phyloP scores from a whole-genome alignment of 805 yeast genomes.

The Candida dajiaensis region DNA sequence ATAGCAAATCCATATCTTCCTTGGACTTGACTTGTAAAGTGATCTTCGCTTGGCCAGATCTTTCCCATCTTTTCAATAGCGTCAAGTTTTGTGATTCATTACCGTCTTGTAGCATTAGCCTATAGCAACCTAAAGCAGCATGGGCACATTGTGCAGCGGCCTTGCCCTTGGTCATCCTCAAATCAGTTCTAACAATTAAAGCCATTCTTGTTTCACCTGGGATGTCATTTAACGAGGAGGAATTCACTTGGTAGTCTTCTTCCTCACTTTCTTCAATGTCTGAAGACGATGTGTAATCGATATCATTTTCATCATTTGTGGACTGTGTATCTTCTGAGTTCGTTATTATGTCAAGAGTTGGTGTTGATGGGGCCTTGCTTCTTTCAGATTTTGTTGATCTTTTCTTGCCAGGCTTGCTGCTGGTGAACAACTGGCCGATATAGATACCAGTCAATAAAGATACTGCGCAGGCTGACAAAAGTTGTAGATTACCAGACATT shows the following conservation, averaged over 20 bases:
- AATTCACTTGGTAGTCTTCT: slow-evolving; percentile 53
- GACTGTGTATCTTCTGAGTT: slow-evolving; percentile 8
- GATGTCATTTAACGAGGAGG: slow-evolving; percentile 52
- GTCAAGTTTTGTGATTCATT: slow-evolving; percentile 53
- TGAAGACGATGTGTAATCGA: slow-evolving; percentile 28
- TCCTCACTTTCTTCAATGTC: slow-evolving; percentile 43
- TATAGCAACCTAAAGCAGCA: slow-evolving; percentile 91
- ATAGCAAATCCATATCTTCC: slow-evolving; percentile 67
- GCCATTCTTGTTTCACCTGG: slow-evolving; percentile 87
- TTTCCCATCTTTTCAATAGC: slow-evolving; percentile 70
- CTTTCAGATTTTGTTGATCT: slow-evolving; percentile 1
- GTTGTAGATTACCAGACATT: slow-evolving; percentile 22
- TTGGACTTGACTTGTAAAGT: slow-evolving; percentile 67
- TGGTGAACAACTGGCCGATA: slow-evolving; percentile 20
- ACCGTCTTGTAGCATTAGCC: slow-evolving; percentile 49
- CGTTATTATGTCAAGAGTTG: slow-evolving; percentile 5
- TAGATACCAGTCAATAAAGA: slow-evolving; percentile 34
- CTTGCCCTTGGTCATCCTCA: slow-evolving; percentile 92
- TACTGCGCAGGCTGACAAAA: slow-evolving; percentile 29
- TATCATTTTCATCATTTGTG: slow-evolving; percentile 24
- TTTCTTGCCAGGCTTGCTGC: neutral
- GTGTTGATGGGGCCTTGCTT: slow-evolving; percentile 6
- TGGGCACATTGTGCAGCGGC: slow-evolving; percentile 97
- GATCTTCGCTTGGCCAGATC: slow-evolving; percentile 89
- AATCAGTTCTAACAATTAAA: slow-evolving; percentile 78